Conservation (phyloP, 1,284 basidiomycete species). For the Puccinia horiana region DNA sequence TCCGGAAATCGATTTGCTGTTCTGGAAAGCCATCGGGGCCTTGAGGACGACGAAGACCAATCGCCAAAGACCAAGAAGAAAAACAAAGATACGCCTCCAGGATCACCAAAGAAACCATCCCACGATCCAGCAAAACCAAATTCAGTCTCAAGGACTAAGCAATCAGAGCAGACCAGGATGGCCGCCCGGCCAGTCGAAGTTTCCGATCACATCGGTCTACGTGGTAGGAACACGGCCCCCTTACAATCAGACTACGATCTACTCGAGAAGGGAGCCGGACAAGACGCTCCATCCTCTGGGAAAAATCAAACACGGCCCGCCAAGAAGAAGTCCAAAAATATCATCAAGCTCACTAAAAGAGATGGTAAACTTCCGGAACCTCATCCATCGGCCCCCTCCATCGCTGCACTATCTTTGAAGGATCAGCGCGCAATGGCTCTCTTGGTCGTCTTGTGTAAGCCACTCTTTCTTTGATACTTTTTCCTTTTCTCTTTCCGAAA, state of each 20-base stretch:
- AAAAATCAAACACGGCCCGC: not conserved
- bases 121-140: not conserved
- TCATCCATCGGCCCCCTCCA: slow-evolving; percentile 54
- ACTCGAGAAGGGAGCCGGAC: slow-evolving; percentile 4
- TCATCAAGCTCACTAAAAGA: slow-evolving; percentile 13
- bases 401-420: slow-evolving; percentile 52
- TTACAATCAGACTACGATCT: slow-evolving; percentile 13
- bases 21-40: slow-evolving; percentile 2
- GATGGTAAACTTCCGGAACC: slow-evolving; percentile 17
- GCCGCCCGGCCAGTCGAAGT: slow-evolving; percentile 20
- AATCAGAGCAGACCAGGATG: not conserved
- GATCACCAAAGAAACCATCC: not conserved
- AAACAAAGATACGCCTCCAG: not conserved
- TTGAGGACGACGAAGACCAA: not conserved
- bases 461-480: not conserved
- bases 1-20: slow-evolving; percentile 18
- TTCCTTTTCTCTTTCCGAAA: not conserved
- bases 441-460: slow-evolving; percentile 39
- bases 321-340: not conserved
- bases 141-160: slow-evolving; percentile 9
- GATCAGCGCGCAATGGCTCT: slow-evolving; percentile 54
- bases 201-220: slow-evolving; percentile 17
- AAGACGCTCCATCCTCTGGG: not conserved
- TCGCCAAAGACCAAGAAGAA: slow-evolving; percentile 25
- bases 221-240: slow-evolving; percentile 6